These are phyloP conservation scores for Metrosideros polymorpha DNA, from an alignment of 441 rosid genomes.

Conservation along the genomic window DNA sequence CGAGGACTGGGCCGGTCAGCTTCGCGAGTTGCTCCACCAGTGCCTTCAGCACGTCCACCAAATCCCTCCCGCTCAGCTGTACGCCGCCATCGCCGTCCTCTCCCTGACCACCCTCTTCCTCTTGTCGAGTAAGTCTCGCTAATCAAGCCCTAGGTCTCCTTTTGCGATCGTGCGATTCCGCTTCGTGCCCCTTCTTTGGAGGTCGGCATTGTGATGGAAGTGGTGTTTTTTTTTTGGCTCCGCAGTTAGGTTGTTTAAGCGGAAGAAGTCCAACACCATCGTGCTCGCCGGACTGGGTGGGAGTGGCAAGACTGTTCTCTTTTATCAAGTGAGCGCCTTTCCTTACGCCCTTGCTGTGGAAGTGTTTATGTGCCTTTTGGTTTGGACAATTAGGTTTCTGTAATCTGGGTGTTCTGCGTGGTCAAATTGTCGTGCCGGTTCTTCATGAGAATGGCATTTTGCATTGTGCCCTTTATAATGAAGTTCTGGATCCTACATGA, in stretches of 20 bases:
- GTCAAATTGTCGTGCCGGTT: background rate
- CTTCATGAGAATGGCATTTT: background rate
- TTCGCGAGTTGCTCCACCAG: conserved; percentile 32
- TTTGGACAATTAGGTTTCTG: background rate
- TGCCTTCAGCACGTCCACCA: conserved; percentile 37
- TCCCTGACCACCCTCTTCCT: conserved; percentile 42
- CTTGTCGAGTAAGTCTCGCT: conserved; percentile 30
- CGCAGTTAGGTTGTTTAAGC: conserved; percentile 51
- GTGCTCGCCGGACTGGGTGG: conserved; percentile 71
- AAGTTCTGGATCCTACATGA: background rate
- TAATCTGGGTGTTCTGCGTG: background rate
- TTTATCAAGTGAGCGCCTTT: conserved; percentile 51
- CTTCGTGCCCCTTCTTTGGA: background rate
- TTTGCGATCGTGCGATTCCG: background rate
- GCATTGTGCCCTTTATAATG: background rate
- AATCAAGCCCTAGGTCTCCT: background rate
- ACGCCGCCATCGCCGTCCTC: conserved; percentile 48
- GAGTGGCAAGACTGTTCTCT: conserved; percentile 75
- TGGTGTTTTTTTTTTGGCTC: background rate
- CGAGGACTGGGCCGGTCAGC: conserved; percentile 20
- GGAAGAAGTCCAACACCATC: conserved; percentile 54
- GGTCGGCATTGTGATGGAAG: background rate
- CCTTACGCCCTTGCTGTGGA: background rate
- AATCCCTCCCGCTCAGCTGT: conserved; percentile 58
- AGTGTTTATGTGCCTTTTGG: background rate